Evolutionary conservation across 1,284 basidiomycete genomes (phyloP), one percentile per base, ranked within the genome.

Genomic region (Apiotrichum siamense): DNA sequence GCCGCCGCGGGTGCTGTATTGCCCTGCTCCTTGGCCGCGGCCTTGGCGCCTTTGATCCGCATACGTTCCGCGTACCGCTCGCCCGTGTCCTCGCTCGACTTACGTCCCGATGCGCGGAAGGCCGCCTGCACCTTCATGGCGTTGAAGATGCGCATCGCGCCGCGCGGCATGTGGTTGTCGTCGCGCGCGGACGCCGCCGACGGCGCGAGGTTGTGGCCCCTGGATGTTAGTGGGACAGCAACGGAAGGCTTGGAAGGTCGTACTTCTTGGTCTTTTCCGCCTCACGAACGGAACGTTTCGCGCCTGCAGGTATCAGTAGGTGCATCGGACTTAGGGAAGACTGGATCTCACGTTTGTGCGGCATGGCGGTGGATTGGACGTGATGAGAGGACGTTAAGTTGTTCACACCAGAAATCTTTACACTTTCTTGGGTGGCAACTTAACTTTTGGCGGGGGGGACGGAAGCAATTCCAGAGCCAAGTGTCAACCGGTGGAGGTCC

Each of bases 161-260:
- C 61, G 44, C 64, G 62, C 5, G 72, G 72, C 11, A 65, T 69
- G 49, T 74, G 70, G 46, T 69, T 64, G 41, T 66, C 60, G n/a
- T n/a, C n/a, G n/a, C n/a, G n/a, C n/a, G 15, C 40, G 44, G 7
- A 41, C 39, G 23, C 60, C 39, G n/a, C 52, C 49, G 1, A 57
- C 4, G 70, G 71, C 17, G 66, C 53, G 13, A 70, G 62, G 50
- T 72, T 70, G 46, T 57, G 55, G 15, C 70, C 70, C 57, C 72
- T 72, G 49, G 15, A 17, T 17, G 41, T 63, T 13, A 62, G 64
- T 35, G 20, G 31, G 15, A 12, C 12, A n/a, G 12, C 26, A 32
- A 10, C 7, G 9, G 15, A 7, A 18, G 23, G 36, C 36, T 11
- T 17, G 26, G 18, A 31, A 20, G 24, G 56, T n/a, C 65, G 25